Evolutionary conservation across 768 basidiomycete species (phyloP).

Genomic region (Punctularia strigosozonata): DNA sequence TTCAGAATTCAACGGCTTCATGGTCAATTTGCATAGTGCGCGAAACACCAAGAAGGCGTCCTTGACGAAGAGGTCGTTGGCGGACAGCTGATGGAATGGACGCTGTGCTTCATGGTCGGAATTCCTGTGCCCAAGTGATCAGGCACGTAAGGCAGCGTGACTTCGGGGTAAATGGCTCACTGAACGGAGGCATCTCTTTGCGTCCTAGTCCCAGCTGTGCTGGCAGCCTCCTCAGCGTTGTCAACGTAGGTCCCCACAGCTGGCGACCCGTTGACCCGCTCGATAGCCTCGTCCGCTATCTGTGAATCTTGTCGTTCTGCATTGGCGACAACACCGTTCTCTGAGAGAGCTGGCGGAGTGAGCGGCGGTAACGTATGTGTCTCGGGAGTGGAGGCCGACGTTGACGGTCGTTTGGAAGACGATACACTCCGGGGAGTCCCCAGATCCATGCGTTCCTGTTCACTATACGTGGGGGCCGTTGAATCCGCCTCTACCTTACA

Average conservation of each 20-base stretch:
- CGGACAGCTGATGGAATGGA: too few relatives aligned
- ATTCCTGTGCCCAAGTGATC: too few relatives aligned
- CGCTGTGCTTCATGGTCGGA: too few relatives aligned
- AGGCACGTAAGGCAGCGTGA: too few relatives aligned
- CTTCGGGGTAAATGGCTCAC: too few relatives aligned
- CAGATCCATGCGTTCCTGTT: too few relatives aligned
- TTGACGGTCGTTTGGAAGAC: constrained; percentile 11
- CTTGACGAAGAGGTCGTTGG: constrained; percentile 89
- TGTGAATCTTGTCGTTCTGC: not conserved
- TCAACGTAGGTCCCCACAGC: too few relatives aligned
- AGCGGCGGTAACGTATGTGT: not conserved
- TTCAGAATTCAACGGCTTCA: constrained; percentile 92
- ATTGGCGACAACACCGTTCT: not conserved
- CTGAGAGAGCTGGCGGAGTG: not conserved
- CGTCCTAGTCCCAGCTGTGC: too few relatives aligned
- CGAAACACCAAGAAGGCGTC: constrained; percentile 98
- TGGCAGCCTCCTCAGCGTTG: too few relatives aligned
- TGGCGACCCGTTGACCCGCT: too few relatives aligned
- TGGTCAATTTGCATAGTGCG: constrained; percentile 92
- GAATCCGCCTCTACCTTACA: constrained; percentile 32
- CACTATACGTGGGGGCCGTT: constrained; percentile 2
- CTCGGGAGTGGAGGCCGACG: constrained; percentile 5
- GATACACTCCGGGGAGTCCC: constrained; percentile 5
- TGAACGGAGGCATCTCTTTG: too few relatives aligned
- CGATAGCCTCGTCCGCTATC: too few relatives aligned